Evolutionary conservation across 495 filamentous ascomycete species (phyloP), one percentile per base, ranked within the genome.

Genomic region (Elasticomyces elasticus): DNA sequence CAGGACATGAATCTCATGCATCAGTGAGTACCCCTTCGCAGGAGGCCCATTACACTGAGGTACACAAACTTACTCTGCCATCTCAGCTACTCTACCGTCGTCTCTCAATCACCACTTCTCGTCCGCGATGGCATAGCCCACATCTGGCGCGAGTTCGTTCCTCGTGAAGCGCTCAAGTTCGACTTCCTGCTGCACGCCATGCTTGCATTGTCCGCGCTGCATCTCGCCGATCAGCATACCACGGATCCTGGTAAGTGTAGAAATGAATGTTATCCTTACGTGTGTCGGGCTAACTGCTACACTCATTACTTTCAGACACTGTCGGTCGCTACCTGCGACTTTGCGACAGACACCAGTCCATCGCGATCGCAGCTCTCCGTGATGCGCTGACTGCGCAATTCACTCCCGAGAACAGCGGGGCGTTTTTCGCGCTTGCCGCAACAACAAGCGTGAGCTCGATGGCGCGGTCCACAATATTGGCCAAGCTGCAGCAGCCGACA

Each of bases 131-230:
- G 40, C 9, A 44, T 11, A 13, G 40, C 12, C 40, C 10, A 22
- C 5, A 23, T 61, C 9, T 63, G 49, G 52, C 20, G 30, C 24
- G 27, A 40, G 4, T 13, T 15, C 26, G 47, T 61, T 5, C 58
- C 58, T 5, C 5, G 27, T 22, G 33, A 49, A 37, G 58, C 52
- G 7, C 28, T 61, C 7, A 43, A 31, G 11, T 30, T 57, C 30
- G 12, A 35, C 15, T 60, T 54, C 47, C 58, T 63, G 1, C 38
- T 63, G 42, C 58, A 63, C 41, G 58, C 48, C 19, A 33, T 63
- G 24, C 40, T 63, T 13, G 54, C 61, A 2, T 23, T 58, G 10
- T 37, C 58, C 9, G 61, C 61, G 5, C 42, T 63, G 3, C 41
- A 57, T 30, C 46, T 61, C 17, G 58, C 53, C 5, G 25, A 56